Evolutionary conservation across 306 rosid genomes (phyloP), one percentile per base, ranked within the genome.

Genomic region (Cicer pinnatifidum): DNA sequence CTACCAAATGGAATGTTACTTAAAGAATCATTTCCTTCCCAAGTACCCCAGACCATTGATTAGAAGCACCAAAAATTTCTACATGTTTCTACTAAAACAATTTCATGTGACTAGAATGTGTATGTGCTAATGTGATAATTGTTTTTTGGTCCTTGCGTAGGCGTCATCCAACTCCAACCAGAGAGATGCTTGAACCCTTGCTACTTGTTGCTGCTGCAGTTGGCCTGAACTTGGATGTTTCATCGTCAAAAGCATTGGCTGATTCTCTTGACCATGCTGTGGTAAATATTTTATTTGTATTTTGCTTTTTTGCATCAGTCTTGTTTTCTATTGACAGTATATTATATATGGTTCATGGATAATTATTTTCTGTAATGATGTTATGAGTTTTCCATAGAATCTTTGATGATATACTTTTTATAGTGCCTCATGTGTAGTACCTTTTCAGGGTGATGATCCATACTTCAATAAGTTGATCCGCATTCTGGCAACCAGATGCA

Each of bases 151-250:
- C 77, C 12, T 65, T 73, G 64, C 67, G 82, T 82, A 94, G 99
- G 96, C 97, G 97, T 9, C 99, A 94, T 86, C 97, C 97, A 67
- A 68, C 79, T 62, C 99, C 99, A 7, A 89, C 97, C 10, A 82
- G 86, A 77, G 97, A 94, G 84, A 94, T 90, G 99, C 95, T 94
- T 79, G 96, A 94, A 81, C 97, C 99, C 43, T 81, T 94, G 85
- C 75, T 94, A 71, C 89, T 84, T 47, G 90, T 97, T 40, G 92
- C 99, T 82, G 86, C 91, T 77, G 93, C 97, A 73, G 78, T 91
- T 86, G 97, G 97, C 75, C 85, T 94, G 75, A 81, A 80, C 83
- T 88, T 94, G 96, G 97, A 94, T 78, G 86, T 88, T 39, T 84
- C 97, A 4, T 90, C 99, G 20, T 94, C 97, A 44, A 94, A 91